Base-by-base conservation (phyloP, 371 early-diverging fungal species). In the Gilbertella persicaria region DNA sequence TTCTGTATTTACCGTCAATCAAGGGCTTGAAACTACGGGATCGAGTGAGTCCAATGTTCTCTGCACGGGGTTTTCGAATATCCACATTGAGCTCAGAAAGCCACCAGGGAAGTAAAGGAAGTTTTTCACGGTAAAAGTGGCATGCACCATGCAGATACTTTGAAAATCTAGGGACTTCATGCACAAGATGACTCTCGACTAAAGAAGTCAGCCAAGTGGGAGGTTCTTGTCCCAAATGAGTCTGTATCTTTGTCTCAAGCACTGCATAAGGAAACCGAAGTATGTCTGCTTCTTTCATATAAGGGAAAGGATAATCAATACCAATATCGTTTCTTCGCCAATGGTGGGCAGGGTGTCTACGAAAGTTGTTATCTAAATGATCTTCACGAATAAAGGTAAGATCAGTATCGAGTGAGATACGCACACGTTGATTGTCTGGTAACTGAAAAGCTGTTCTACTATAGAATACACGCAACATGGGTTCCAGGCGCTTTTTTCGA, bases 361-460 rank as follows among this genome's bases (percentile, higher is more conserved):
- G 62, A 7, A 65, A 49, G 19, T 59, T 43, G 43, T 83, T 88
- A 37, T 86, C 85, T 38, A 76, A 77, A 50, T 91, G 86, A 67
- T 98, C 96, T 67, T 98, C 99, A 49, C 96, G 92, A 56, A 98
- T 91, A 89, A 97, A 92, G n/a, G 94, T 81, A 55, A 99, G 75
- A 53, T 99, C 94, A 3, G 96, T 99, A 66, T 99, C 99, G 0
- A 99, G 82, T n/a, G 90, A 90, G 41, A 99, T 91, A 45, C 98
- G 86, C 10, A 99, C 92, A 35, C 88, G 80, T 8, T 93, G 87
- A 69, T 98, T 97, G 24, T 94, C 95, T 1, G 97, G 96, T 21
- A 97, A 75, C 73, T 99, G 99, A 80, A 99, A 99, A 5, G 97
- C 97, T 7, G 95, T 97, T 56, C 99, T 90, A 65, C 95, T 96